Percentiles rank a stretch among this genome's conserved stretches.
Evolutionary conservation across 2,329 filamentous ascomycete genomes (phyloP).

Genomic region (Lecanicillium sp.): DNA sequence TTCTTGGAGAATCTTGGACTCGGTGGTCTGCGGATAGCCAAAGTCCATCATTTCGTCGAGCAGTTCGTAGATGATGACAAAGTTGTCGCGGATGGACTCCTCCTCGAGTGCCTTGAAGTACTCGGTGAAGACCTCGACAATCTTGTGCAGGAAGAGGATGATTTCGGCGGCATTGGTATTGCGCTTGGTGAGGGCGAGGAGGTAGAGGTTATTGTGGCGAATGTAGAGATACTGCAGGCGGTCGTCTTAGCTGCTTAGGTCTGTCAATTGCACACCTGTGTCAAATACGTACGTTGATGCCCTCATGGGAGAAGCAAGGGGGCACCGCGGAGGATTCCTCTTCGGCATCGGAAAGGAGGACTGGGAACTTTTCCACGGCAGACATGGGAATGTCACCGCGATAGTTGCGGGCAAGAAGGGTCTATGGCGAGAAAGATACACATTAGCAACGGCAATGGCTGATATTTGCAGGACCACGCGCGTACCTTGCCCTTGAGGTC

Average conservation of each 20-base stretch:
- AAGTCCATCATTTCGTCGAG: constrained; percentile 99
- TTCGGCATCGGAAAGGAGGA: constrained; percentile 94
- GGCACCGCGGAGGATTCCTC: constrained; percentile 97
- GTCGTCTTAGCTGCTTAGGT: constrained; percentile 2
- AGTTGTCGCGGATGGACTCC: constrained; percentile 98
- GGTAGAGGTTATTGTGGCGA: constrained; percentile 97
- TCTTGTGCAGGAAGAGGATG: constrained; percentile 92
- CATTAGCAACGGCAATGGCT: no score
- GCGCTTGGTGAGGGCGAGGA: constrained; percentile 94
- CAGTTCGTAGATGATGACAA: constrained; percentile 97
- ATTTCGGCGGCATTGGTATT: constrained; percentile 99
- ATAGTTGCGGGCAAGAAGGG: constrained; percentile 96
- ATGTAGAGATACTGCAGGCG: constrained; percentile 84
- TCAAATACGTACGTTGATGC: constrained; percentile 75
- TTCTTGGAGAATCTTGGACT: constrained; percentile 97
- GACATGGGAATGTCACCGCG: constrained; percentile 98
- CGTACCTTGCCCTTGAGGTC: constrained; percentile 98
- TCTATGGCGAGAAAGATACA: constrained; percentile 45
- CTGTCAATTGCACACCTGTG: not conserved
- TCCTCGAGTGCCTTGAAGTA: constrained; percentile 99
- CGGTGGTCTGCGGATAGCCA: constrained; percentile 96
- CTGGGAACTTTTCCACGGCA: constrained; percentile 93
- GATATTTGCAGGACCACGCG: not conserved
- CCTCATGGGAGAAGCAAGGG: constrained; percentile 96
- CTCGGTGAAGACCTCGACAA: constrained; percentile 98